Evolutionary conservation across 352 stramenopile species (phyloP).

Genomic region (Phytophthora europaea): DNA sequence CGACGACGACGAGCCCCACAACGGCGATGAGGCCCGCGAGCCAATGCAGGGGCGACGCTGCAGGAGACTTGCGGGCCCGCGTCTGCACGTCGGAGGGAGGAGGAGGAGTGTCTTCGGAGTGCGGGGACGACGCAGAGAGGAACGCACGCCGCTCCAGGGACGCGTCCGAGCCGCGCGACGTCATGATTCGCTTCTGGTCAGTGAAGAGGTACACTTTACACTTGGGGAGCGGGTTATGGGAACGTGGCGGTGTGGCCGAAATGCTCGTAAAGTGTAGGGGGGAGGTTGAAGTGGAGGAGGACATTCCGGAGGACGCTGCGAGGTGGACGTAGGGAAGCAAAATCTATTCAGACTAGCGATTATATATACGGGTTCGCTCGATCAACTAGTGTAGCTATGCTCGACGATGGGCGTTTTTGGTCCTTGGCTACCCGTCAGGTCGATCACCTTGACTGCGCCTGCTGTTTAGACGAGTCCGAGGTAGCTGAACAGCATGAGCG

Average conservation of each 20-base stretch:
- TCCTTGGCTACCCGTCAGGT: neutral
- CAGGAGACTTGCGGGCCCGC: conserved; percentile 19
- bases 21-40: conserved; percentile 23
- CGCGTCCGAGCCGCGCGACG: conserved; percentile 17
- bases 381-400: conserved; percentile 14
- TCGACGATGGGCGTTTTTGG: neutral
- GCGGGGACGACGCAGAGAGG: conserved; percentile 22
- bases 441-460: conserved; percentile 4
- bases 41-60: conserved; percentile 11
- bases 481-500: conserved; percentile 82
- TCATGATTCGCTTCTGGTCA: conserved; percentile 12
- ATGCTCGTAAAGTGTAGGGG: conserved; percentile 13
- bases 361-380: conserved; percentile 45
- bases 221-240: conserved; percentile 3
- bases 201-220: neutral
- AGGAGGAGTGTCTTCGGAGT: conserved; percentile 8
- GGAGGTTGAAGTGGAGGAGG: neutral
- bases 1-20: conserved; percentile 28
- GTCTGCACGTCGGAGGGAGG: conserved; percentile 11
- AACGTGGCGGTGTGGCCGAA: neutral
- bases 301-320: neutral
- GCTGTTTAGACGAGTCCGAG: conserved; percentile 65
- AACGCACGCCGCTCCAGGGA: conserved; percentile 35
- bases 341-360: conserved; percentile 50
- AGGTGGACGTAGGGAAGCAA: conserved; percentile 21